phyloP scores from a whole-genome alignment of 83 land plant genomes.

The Diphasiastrum complanatum region DNA sequence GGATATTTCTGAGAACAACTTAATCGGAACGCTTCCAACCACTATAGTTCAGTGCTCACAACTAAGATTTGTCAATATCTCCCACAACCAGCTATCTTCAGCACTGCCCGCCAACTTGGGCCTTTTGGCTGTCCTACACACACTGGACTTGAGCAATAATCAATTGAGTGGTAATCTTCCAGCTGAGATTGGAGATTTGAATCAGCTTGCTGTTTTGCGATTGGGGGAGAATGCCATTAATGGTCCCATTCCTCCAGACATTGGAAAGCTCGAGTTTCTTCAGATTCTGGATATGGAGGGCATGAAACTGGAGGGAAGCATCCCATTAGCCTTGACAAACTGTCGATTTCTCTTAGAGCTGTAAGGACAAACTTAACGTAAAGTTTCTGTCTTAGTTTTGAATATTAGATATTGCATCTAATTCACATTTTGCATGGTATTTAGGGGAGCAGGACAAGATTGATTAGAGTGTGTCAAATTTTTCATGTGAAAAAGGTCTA shows the following conservation, averaged over 20 bases:
- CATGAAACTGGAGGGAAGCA: conserved; percentile 55
- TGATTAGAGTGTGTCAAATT: neutral
- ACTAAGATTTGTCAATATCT: conserved; percentile 50
- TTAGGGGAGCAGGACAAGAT: neutral
- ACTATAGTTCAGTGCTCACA: conserved; percentile 36
- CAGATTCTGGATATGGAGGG: conserved; percentile 52
- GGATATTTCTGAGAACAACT: conserved; percentile 49
- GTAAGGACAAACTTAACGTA: conserved; percentile 47
- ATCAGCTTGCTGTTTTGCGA: conserved; percentile 37
- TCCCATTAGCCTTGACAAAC: conserved; percentile 44
- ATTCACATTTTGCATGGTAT: neutral
- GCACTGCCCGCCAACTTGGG: conserved; percentile 53
- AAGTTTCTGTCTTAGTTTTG: neutral
- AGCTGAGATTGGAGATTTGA: conserved; percentile 11
- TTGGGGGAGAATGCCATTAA: conserved; percentile 45
- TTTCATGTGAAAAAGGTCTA: neutral
- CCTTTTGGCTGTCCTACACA: conserved; percentile 11
- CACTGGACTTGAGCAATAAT: conserved; percentile 27
- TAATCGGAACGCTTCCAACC: conserved; percentile 46
- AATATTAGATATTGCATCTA: neutral
- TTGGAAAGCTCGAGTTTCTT: conserved; percentile 58
- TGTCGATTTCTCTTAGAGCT: conserved; percentile 64
- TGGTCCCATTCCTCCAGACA: conserved; percentile 57
- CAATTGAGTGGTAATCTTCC: conserved; percentile 21
- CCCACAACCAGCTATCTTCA: conserved; percentile 47